Evolutionary conservation across 1,284 basidiomycete species (phyloP).

Genomic region (Golubevia pallescens): DNA sequence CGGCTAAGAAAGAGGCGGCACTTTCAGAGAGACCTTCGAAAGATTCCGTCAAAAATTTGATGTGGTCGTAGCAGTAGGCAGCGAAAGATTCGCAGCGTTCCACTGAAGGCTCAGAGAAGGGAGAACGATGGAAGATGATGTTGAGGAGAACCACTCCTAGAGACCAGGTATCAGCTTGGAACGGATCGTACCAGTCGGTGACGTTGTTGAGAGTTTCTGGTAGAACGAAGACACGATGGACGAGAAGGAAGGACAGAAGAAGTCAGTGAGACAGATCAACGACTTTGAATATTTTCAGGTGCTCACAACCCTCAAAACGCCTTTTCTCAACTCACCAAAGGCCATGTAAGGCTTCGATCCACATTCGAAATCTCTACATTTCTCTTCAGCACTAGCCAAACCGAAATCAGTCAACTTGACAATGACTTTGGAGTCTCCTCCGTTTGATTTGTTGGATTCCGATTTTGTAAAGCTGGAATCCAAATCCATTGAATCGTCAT

Average conservation of each 20-base stretch:
- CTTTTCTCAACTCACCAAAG: slow-evolving; percentile 72
- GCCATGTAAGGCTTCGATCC: slow-evolving; percentile 99
- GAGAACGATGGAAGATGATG: slow-evolving; percentile 97
- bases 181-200: slow-evolving; percentile 87
- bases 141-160: slow-evolving; percentile 98
- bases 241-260: slow-evolving; percentile 15
- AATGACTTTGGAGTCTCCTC: slow-evolving; percentile 64
- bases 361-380: slow-evolving; percentile 95
- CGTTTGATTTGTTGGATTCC: too few relatives aligned
- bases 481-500: too few relatives aligned
- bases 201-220: slow-evolving; percentile 96
- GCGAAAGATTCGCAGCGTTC: slow-evolving; percentile 78
- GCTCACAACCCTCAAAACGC: background rate
- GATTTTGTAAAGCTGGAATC: too few relatives aligned
- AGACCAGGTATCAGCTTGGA: slow-evolving; percentile 97
- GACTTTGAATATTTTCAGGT: background rate
- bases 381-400: slow-evolving; percentile 83
- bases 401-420: slow-evolving; percentile 98
- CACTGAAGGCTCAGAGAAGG: slow-evolving; percentile 90
- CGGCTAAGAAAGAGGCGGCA: slow-evolving; percentile 85
- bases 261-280: background rate
- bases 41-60: slow-evolving; percentile 83
- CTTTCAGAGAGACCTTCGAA: slow-evolving; percentile 88
- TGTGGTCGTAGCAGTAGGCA: slow-evolving; percentile 78
- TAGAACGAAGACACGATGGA: slow-evolving; percentile 7